Conservation (phyloP, 768 basidiomycete genomes). For the Leccinum aurantiacum region DNA sequence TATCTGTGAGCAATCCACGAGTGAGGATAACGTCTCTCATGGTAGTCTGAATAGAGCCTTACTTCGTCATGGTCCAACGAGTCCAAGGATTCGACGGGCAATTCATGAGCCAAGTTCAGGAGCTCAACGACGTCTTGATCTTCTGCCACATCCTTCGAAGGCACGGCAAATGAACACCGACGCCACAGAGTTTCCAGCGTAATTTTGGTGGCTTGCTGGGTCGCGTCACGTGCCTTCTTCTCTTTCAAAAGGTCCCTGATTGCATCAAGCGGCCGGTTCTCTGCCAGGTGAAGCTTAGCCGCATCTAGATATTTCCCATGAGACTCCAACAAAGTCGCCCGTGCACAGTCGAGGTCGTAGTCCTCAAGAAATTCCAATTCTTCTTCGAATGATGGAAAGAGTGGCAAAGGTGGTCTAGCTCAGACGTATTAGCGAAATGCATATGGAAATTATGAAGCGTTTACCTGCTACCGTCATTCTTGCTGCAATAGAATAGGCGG, state of each 20-base stretch:
- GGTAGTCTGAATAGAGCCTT: not conserved
- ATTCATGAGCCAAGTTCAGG: slow-evolving; percentile 24
- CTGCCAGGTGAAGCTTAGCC: slow-evolving; percentile 48
- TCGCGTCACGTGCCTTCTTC: slow-evolving; percentile 24
- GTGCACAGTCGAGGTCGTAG: slow-evolving; percentile 50
- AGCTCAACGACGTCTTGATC: slow-evolving; percentile 18
- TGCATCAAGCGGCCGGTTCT: slow-evolving; percentile 49
- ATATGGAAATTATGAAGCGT: not conserved
- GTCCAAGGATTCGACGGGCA: slow-evolving; percentile 12
- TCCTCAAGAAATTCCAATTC: slow-evolving; percentile 59
- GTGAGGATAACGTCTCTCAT: not conserved
- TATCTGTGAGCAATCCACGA: slow-evolving; percentile 9
- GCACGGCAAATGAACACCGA: slow-evolving; percentile 42
- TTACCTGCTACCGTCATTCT: slow-evolving; percentile 23
- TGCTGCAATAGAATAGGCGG: slow-evolving; percentile 45
- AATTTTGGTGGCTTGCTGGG: slow-evolving; percentile 37
- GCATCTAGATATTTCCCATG: slow-evolving; percentile 48
- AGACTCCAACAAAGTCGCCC: slow-evolving; percentile 43
- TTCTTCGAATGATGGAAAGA: slow-evolving; percentile 55
- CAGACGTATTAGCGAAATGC: not conserved
- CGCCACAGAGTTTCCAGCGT: slow-evolving; percentile 49
- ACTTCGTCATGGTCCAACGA: slow-evolving; percentile 14
- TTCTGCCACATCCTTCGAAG: slow-evolving; percentile 1
- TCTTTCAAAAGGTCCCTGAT: slow-evolving; percentile 45
- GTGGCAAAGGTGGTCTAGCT: slow-evolving; percentile 43